phyloP scores from a whole-genome alignment of 2,329 filamentous ascomycete species.

The Penicillium concentricum region DNA sequence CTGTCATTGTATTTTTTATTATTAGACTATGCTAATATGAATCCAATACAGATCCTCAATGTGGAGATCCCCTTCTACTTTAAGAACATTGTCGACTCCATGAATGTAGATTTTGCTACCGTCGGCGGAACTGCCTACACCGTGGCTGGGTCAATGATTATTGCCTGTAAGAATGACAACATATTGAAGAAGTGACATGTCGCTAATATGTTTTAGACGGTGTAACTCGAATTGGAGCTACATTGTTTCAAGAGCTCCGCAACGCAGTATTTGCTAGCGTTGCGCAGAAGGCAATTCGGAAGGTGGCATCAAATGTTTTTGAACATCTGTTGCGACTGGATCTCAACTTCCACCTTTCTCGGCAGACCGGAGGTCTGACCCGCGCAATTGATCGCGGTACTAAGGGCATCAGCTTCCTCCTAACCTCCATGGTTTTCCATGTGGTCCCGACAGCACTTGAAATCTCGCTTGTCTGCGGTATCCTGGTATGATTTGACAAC shows the following conservation, averaged over 20 bases:
- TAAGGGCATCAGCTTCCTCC: conserved; percentile 94
- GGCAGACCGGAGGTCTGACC: conserved; percentile 92
- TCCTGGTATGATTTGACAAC: conserved; percentile 57
- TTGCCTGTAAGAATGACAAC: conserved; percentile 64
- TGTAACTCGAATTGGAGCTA: conserved; percentile 80
- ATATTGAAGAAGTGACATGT: not conserved
- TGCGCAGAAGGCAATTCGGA: conserved; percentile 91
- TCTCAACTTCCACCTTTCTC: conserved; percentile 87
- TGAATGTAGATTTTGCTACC: conserved; percentile 91
- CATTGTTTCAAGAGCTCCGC: conserved; percentile 85
- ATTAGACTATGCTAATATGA: conserved; percentile 14
- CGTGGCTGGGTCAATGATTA: conserved; percentile 86
- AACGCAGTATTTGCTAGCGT: conserved; percentile 97
- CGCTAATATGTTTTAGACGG: conserved; percentile 57
- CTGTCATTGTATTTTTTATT: not conserved
- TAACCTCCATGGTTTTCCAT: conserved; percentile 98
- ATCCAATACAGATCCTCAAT: conserved; percentile 66
- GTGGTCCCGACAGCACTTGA: conserved; percentile 90
- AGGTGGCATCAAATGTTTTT: conserved; percentile 89
- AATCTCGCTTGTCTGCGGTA: conserved; percentile 93
- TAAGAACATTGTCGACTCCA: conserved; percentile 94
- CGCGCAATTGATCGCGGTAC: conserved; percentile 94
- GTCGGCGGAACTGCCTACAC: conserved; percentile 85
- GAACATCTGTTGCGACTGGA: conserved; percentile 85
- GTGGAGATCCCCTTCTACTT: conserved; percentile 99